Evolutionary conservation across 495 filamentous ascomycete species (phyloP).

Genomic region (Staphylotrichum tortipilum): DNA sequence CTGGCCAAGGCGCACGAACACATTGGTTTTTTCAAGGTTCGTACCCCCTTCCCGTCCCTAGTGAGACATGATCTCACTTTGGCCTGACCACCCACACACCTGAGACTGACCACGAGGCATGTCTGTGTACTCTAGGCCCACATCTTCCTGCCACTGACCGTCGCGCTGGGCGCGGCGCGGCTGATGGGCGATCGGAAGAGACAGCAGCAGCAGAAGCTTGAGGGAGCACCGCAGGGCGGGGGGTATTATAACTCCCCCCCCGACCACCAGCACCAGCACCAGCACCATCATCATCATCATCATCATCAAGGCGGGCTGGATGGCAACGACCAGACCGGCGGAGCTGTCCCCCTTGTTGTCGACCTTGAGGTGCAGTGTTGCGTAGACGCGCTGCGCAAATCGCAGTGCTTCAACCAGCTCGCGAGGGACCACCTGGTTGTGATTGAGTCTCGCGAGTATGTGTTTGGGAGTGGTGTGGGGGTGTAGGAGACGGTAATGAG

Average conservation of each 20-base stretch:
- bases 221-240: too few species aligned
- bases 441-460: constrained; percentile 14
- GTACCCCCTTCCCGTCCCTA: too few species aligned
- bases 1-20: constrained; percentile 35
- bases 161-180: constrained; percentile 16
- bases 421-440: constrained; percentile 19
- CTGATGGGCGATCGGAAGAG: constrained; percentile 3
- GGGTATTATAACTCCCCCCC: too few species aligned
- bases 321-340: too few species aligned
- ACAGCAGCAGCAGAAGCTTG: too few species aligned
- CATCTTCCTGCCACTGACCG: constrained; percentile 21
- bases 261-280: too few species aligned
- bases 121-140: too few species aligned
- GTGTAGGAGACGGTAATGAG: too few species aligned
- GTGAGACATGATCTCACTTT: constrained; percentile 7
- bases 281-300: too few species aligned
- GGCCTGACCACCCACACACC: constrained; percentile 4
- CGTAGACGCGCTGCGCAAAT: constrained; percentile 19
- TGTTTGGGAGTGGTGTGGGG: neutral
- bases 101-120: constrained; percentile 4
- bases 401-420: constrained; percentile 23
- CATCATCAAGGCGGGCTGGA: too few species aligned
- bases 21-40: constrained; percentile 39
- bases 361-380: constrained; percentile 9
- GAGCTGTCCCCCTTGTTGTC: too few species aligned